These are phyloP conservation scores for Pugionium dolabratum DNA, from an alignment of 345 rosid species.

Conservation along the genomic window DNA sequence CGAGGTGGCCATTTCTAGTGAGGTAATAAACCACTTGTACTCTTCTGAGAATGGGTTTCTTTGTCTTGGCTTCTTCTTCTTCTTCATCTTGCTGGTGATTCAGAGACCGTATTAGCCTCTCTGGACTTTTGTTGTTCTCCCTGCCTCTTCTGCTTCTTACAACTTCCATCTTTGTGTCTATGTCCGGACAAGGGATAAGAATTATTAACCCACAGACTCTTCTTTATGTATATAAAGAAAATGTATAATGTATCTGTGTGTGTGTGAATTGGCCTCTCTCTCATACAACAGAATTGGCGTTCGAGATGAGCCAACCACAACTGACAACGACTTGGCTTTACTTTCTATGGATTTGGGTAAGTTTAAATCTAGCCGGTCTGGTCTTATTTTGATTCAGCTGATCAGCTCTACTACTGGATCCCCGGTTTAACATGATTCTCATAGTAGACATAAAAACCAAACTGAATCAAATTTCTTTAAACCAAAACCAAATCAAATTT, in stretches of 20 bases:
- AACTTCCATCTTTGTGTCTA: conserved; percentile 35
- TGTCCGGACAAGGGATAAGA: conserved; percentile 35
- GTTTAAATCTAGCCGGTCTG: neutral
- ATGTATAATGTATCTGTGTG: neutral
- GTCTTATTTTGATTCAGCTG: neutral
- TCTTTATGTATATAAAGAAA: conserved; percentile 13
- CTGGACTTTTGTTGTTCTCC: conserved; percentile 39
- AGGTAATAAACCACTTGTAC: conserved; percentile 84
- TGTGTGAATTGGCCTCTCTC: conserved; percentile 23
- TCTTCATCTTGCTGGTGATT: conserved; percentile 26
- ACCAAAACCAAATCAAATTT: neutral
- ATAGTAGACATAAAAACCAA: neutral
- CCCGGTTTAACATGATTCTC: neutral
- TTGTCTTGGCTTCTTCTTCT: conserved; percentile 29
- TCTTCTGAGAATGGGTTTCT: conserved; percentile 39
- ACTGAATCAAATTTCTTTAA: neutral
- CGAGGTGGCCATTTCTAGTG: conserved; percentile 86
- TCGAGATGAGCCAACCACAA: conserved; percentile 34
- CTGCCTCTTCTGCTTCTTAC: conserved; percentile 37
- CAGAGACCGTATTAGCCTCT: conserved; percentile 32
- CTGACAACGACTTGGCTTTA: conserved; percentile 39
- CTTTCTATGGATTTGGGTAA: neutral
- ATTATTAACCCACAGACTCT: conserved; percentile 21
- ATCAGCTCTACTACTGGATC: no score
- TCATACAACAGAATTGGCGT: conserved; percentile 24